Base-by-base conservation (phyloP, 768 basidiomycete genomes). In the Pulveroboletus sp. region DNA sequence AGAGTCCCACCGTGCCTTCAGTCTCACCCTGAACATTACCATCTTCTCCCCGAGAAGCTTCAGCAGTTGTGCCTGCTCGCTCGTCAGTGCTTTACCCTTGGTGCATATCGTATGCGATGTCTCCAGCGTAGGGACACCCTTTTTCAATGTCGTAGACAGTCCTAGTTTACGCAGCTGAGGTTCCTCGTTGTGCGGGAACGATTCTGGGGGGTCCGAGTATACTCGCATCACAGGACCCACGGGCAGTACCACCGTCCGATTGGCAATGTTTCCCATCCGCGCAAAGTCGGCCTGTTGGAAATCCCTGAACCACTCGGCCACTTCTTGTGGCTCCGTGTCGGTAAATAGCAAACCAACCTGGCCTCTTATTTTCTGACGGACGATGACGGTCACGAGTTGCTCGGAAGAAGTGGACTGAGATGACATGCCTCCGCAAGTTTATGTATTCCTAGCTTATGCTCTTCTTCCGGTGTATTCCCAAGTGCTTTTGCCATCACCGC, bases 141-240 rank as follows among this genome's bases (percentile, higher is more conserved):
- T 82, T 50, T 86, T 81, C 77, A 99, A 79, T 28, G 76, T 79
- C 15, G 94, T 98, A 44, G 82, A 75, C 30, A 99, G 72, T 8
- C 96, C 96, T 32, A 98, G 79, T 67, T 89, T 90, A 48, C 96
- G 83, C 46, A 99, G 76, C 65, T 98, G 95, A 18, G 94, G 93
- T 55, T 99, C 96, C 73, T 98, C 93, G 60, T 93, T 93, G 68
- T 97, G 93, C 33, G 96, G 93, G 69, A 98, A 94, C 3, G 91
- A 87, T 57, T 93, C 86, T 35, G 86, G 81, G 0, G 86, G 88
- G 55, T 88, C 84, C 3, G 87, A 85, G 64, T 87, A 77, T 38
- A 77, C 78, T 54, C 82, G 79, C 84, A 93, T 80, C 47, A 97
- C 81, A 18, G 95, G 91, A 32, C 94, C 94, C 51, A 71, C 79